Conservation (phyloP, 2,329 filamentous ascomycete genomes). For the Simplicillium sp. region DNA sequence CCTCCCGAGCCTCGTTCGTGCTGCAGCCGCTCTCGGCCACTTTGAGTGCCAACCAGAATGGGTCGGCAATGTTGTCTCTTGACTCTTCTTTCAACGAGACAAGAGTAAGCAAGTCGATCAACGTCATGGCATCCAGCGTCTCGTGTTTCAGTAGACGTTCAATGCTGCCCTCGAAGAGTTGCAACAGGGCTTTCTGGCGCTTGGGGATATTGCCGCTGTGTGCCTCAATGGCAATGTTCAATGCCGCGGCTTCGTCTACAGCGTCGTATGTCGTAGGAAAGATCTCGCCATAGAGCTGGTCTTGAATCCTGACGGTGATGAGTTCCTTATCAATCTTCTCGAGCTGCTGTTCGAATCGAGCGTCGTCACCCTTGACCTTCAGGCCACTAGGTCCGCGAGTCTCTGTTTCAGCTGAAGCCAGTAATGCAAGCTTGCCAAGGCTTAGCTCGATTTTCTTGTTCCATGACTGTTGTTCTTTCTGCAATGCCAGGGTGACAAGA, state of each 20-base stretch:
- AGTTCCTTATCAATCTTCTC: conserved; percentile 53
- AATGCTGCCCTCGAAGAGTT: conserved; percentile 63
- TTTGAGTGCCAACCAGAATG: conserved; percentile 68
- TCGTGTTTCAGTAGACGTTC: conserved; percentile 61
- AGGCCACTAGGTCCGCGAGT: conserved; percentile 22
- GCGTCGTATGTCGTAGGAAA: conserved; percentile 57
- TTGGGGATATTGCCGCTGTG: conserved; percentile 47
- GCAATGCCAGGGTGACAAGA: conserved; percentile 59
- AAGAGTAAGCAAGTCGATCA: conserved; percentile 73
- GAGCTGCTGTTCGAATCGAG: conserved; percentile 31
- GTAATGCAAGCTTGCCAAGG: conserved; percentile 69
- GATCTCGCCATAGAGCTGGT: conserved; percentile 64
- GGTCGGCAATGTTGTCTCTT: conserved; percentile 46
- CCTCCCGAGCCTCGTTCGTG: conserved; percentile 48
- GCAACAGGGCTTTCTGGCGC: conserved; percentile 55
- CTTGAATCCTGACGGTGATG: conserved; percentile 68
- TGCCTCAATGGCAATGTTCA: conserved; percentile 65
- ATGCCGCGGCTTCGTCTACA: conserved; percentile 69
- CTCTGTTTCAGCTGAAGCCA: conserved; percentile 48
- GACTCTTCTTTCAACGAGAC: conserved; percentile 41
- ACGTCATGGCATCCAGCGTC: conserved; percentile 53
- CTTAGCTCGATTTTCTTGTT: conserved; percentile 89
- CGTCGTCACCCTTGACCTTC: conserved; percentile 25
- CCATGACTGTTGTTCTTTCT: conserved; percentile 74
- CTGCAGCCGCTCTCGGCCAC: conserved; percentile 45